A percentile compares a stretch with the other conserved stretches of the same genome.
phyloP scores from a whole-genome alignment of 139 green algal genomes.

The Spirogloea muscicola region DNA sequence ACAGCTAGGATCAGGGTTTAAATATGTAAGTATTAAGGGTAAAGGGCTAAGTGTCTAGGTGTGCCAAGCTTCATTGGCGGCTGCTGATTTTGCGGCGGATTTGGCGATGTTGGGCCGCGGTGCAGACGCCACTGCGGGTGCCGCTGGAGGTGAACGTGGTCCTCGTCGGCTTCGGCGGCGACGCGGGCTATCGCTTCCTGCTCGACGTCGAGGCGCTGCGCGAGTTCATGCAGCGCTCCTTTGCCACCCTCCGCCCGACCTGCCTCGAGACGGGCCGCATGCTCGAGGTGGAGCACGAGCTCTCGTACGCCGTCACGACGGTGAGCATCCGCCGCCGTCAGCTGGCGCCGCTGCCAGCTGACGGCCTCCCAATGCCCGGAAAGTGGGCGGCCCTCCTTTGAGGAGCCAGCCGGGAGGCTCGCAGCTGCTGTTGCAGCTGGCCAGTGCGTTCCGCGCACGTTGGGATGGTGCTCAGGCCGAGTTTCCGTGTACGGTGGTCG shows the following conservation, averaged over 20 bases:
- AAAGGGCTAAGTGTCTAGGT: not conserved
- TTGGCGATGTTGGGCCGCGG: not conserved
- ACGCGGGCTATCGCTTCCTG: conserved; percentile 30
- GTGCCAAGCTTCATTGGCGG: not conserved
- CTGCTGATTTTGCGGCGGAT: not conserved
- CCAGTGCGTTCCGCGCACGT: not conserved
- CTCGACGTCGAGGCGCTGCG: conserved; percentile 13
- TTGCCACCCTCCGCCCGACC: conserved; percentile 15
- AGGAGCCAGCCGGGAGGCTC: not conserved
- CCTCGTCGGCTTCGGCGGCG: conserved; percentile 35
- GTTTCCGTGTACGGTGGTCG: not conserved
- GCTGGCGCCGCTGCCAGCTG: not conserved
- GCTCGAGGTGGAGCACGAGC: conserved; percentile 31
- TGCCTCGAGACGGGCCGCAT: conserved; percentile 28
- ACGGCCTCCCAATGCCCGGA: not conserved
- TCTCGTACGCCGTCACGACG: conserved; percentile 20
- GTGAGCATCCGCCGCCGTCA: conserved; percentile 2
- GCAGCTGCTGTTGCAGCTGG: not conserved
- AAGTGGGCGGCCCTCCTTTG: not conserved
- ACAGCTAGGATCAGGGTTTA: not conserved
- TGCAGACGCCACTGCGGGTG: conserved; percentile 25
- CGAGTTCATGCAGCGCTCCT: conserved; percentile 10
- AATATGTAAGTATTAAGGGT: not conserved
- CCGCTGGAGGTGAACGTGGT: conserved; percentile 48
- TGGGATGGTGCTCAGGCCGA: not conserved